Evolutionary conservation across 768 basidiomycete species (phyloP).

Genomic region (Pisolithus tinctorius): DNA sequence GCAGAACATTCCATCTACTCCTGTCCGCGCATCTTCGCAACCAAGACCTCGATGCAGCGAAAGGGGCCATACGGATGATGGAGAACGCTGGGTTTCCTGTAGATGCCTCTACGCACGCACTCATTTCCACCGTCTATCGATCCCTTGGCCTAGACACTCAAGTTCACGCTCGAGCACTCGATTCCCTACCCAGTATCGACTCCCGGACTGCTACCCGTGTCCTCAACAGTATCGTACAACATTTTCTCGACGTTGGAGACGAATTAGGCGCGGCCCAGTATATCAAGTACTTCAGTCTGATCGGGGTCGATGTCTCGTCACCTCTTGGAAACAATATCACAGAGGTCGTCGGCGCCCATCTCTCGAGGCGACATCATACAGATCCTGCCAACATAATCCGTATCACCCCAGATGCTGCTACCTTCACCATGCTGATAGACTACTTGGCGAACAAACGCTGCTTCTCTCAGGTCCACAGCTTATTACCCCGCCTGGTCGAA

Average conservation of each 20-base stretch:
- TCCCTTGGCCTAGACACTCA: slow-evolving; percentile 49
- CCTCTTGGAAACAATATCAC: slow-evolving; percentile 19
- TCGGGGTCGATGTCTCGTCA: slow-evolving; percentile 14
- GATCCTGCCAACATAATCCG: slow-evolving; percentile 3
- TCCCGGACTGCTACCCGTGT: slow-evolving; percentile 39
- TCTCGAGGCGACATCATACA: slow-evolving; percentile 1
- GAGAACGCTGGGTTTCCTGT: slow-evolving; percentile 44
- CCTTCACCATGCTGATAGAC: slow-evolving; percentile 59
- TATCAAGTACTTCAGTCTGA: slow-evolving; percentile 42
- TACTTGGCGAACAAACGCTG: slow-evolving; percentile 40
- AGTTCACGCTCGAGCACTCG: slow-evolving; percentile 47
- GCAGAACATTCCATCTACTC: slow-evolving; percentile 64
- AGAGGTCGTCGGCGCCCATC: slow-evolving; percentile 23
- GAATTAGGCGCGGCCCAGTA: slow-evolving; percentile 38
- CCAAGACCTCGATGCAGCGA: slow-evolving; percentile 51
- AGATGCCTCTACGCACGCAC: slow-evolving; percentile 52
- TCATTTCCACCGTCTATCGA: slow-evolving; percentile 53
- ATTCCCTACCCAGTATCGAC: slow-evolving; percentile 37
- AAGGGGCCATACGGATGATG: slow-evolving; percentile 51
- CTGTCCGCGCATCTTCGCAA: slow-evolving; percentile 66
- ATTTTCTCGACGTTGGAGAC: slow-evolving; percentile 52
- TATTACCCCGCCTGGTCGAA: slow-evolving; percentile 42
- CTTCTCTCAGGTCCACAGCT: slow-evolving; percentile 36
- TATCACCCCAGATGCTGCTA: slow-evolving; percentile 46
- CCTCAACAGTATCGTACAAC: slow-evolving; percentile 65